phyloP scores from a whole-genome alignment of 2,329 filamentous ascomycete genomes.

The Pezicula neosporulosa region DNA sequence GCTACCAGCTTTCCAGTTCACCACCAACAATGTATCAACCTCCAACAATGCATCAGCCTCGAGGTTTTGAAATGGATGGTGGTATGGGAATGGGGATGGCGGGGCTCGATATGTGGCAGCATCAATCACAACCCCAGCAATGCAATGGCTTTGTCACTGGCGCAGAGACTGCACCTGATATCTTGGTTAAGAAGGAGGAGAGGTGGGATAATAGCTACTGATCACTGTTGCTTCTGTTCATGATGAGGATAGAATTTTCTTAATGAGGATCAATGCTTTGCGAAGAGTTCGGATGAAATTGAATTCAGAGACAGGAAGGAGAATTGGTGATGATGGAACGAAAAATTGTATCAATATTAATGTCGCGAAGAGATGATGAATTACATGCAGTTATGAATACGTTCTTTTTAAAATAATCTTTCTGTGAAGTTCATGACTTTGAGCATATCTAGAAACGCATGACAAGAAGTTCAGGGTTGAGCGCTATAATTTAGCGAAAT shows the following conservation, averaged over 20 bases:
- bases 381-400: no score
- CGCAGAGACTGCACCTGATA: not conserved
- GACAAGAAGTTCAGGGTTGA: no score
- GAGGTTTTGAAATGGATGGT: not conserved
- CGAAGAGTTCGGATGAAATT: no score
- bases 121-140: not conserved
- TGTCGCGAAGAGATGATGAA: no score
- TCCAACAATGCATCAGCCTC: not conserved
- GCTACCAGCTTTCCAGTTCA: not conserved
- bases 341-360: no score
- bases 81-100: not conserved
- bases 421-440: no score
- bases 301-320: no score
- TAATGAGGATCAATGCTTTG: not conserved
- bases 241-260: not conserved
- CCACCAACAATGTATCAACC: not conserved
- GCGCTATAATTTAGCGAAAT: no score
- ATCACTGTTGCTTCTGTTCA: not conserved
- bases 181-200: not conserved
- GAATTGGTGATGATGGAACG: not conserved
- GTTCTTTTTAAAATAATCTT: no score
- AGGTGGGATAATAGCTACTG: not conserved
- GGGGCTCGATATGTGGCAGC: not conserved
- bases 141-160: not conserved
- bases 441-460: no score